Conservation (phyloP, 306 rosid species). For the Alnus rubra region DNA sequence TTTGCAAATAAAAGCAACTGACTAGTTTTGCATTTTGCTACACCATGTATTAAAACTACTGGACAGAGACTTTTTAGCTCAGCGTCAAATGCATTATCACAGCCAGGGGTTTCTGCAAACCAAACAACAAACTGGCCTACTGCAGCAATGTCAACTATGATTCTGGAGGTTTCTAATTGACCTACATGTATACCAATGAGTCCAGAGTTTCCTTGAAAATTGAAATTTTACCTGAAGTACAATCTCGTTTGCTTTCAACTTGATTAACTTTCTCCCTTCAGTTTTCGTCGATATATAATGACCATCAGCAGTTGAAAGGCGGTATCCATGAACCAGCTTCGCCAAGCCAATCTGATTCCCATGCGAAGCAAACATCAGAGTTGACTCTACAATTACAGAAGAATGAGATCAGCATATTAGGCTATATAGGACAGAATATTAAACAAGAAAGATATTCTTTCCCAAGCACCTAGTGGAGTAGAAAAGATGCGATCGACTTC, state of each 20-base stretch:
- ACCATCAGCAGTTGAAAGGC: constrained; percentile 64
- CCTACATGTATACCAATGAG: neutral
- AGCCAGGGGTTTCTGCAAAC: neutral
- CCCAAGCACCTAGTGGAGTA: constrained; percentile 81
- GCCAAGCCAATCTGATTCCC: constrained; percentile 91
- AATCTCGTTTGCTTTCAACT: constrained; percentile 82
- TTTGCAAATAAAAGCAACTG: neutral
- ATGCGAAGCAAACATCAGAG: constrained; percentile 82
- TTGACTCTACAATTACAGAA: constrained; percentile 70
- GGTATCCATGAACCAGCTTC: constrained; percentile 86
- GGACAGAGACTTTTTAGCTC: neutral
- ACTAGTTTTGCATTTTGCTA: neutral
- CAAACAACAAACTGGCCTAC: neutral
- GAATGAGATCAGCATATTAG: constrained; percentile 36
- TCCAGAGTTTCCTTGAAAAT: neutral
- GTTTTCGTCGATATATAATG: constrained; percentile 69
- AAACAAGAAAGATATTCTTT: constrained; percentile 22
- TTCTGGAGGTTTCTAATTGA: neutral
- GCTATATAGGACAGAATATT: constrained; percentile 17
- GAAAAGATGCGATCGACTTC: constrained; percentile 93
- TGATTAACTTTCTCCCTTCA: constrained; percentile 82
- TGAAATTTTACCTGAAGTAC: constrained; percentile 79
- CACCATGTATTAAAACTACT: neutral
- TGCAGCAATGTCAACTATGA: neutral
- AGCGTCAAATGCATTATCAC: neutral